Evolutionary conservation across 2,329 filamentous ascomycete genomes (phyloP).

Genomic region (Fusarium sp.): DNA sequence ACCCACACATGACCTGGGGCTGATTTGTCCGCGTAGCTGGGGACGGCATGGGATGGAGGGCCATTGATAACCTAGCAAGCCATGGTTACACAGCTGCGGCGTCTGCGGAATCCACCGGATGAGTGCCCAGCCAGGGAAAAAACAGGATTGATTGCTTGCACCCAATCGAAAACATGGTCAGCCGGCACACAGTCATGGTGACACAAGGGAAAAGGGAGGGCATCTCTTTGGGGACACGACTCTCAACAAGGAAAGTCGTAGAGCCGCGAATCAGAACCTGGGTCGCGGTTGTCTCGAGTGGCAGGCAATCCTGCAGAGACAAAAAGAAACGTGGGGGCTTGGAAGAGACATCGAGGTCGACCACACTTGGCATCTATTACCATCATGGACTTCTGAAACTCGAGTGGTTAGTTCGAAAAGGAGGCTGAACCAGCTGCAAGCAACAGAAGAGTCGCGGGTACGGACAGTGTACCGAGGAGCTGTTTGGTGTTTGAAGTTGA

Average conservation of each 20-base stretch:
- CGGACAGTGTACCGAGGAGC: background rate
- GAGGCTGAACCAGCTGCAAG: background rate
- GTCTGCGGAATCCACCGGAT: slow-evolving; percentile 20
- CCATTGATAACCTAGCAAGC: slow-evolving; percentile 12
- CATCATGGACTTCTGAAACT: background rate
- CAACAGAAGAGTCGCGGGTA: background rate
- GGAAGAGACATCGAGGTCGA: slow-evolving; percentile 2
- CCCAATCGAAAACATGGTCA: slow-evolving; percentile 2
- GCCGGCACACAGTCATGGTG: slow-evolving; percentile 21
- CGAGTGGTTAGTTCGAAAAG: background rate
- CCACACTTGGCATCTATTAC: slow-evolving; percentile 5
- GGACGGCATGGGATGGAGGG: background rate
- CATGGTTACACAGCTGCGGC: slow-evolving; percentile 32
- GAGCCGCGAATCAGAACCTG: slow-evolving; percentile 2
- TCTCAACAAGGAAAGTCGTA: background rate
- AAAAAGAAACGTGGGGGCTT: slow-evolving; percentile 10
- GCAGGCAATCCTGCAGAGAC: slow-evolving; percentile 4
- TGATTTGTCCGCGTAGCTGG: slow-evolving; percentile 5
- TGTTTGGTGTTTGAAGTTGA: background rate
- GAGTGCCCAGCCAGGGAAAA: slow-evolving; percentile 1
- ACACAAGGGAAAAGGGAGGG: slow-evolving; percentile 7
- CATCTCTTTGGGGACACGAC: slow-evolving; percentile 1
- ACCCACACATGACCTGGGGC: background rate
- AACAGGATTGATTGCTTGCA: background rate
- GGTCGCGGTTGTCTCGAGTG: slow-evolving; percentile 8